These are phyloP conservation scores for Sporisorium exsertum DNA, from an alignment of 1,284 basidiomycete species.

Conservation along the genomic window DNA sequence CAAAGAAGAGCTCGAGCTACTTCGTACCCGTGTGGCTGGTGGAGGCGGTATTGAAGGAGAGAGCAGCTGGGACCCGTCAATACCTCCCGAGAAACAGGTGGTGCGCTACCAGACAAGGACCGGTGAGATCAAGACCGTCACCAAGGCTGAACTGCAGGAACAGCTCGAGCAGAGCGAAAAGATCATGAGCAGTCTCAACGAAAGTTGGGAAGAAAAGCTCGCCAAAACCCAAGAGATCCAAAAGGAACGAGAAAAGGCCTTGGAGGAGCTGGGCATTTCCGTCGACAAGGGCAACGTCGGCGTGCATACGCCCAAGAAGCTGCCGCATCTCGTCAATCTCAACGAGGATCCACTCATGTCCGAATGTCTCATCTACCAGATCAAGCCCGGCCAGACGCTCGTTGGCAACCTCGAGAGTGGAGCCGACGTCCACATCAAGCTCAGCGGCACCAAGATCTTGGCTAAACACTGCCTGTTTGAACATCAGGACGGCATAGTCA, in stretches of 20 bases:
- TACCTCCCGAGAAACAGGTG: constrained; percentile 93
- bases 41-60: constrained; percentile 72
- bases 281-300: constrained; percentile 96
- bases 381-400: constrained; percentile 86
- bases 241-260: constrained; percentile 92
- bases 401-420: constrained; percentile 68
- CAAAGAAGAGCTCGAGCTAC: constrained; percentile 89
- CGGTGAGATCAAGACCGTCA: constrained; percentile 92
- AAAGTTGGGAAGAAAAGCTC: constrained; percentile 98
- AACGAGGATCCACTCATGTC: constrained; percentile 72
- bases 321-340: constrained; percentile 65
- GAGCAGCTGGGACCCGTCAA: constrained; percentile 84
- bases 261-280: constrained; percentile 96
- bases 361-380: constrained; percentile 77
- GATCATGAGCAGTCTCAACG: constrained; percentile 93
- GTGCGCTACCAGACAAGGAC: constrained; percentile 94
- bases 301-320: constrained; percentile 95
- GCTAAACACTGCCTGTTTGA: constrained; percentile 93
- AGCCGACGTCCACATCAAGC: constrained; percentile 76
- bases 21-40: constrained; percentile 61
- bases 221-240: constrained; percentile 91
- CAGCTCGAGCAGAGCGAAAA: constrained; percentile 97
- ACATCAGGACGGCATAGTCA: constrained; percentile 85
- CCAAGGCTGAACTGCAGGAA: constrained; percentile 95
- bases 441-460: constrained; percentile 90